phyloP scores from a whole-genome alignment of 148 eudicot genomes.

The Silene conica region DNA sequence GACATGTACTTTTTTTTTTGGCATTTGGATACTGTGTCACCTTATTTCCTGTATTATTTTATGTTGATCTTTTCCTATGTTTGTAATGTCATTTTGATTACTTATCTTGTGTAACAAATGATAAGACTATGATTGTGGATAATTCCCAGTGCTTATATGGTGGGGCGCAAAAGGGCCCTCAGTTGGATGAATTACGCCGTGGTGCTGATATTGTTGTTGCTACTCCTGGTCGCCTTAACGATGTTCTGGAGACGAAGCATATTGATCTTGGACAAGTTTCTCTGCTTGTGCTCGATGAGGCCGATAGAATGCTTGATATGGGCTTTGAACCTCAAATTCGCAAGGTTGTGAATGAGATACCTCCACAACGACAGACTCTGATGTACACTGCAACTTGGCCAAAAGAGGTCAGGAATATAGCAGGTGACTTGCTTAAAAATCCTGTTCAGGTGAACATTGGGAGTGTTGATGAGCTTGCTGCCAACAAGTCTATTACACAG shows the following conservation, averaged over 20 bases:
- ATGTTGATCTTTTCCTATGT: neutral
- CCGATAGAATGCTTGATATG: conserved; percentile 99
- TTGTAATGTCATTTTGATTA: neutral
- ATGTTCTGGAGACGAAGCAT: conserved; percentile 82
- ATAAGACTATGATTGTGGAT: conserved; percentile 5
- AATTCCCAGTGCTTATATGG: conserved; percentile 82
- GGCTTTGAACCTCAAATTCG: conserved; percentile 99
- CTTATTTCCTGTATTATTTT: neutral
- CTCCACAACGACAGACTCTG: conserved; percentile 89
- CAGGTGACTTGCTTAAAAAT: conserved; percentile 76
- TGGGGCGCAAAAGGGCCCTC: conserved; percentile 87
- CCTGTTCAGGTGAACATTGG: conserved; percentile 98
- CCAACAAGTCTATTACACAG: conserved; percentile 97
- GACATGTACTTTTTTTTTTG: neutral
- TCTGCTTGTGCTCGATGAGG: conserved; percentile 92
- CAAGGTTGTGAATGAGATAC: conserved; percentile 94
- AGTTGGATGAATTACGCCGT: conserved; percentile 75
- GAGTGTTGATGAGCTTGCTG: conserved; percentile 83
- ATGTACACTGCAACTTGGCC: conserved; percentile 99
- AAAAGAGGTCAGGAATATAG: conserved; percentile 87
- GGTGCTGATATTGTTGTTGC: conserved; percentile 97
- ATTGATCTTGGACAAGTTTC: conserved; percentile 86
- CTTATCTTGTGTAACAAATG: neutral
- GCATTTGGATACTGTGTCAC: neutral
- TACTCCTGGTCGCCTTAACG: conserved; percentile 99